A percentile compares a stretch with the other conserved stretches of the same genome.
Conservation (phyloP, 2,329 filamentous ascomycete species). For the Fusarium vanettenii region DNA sequence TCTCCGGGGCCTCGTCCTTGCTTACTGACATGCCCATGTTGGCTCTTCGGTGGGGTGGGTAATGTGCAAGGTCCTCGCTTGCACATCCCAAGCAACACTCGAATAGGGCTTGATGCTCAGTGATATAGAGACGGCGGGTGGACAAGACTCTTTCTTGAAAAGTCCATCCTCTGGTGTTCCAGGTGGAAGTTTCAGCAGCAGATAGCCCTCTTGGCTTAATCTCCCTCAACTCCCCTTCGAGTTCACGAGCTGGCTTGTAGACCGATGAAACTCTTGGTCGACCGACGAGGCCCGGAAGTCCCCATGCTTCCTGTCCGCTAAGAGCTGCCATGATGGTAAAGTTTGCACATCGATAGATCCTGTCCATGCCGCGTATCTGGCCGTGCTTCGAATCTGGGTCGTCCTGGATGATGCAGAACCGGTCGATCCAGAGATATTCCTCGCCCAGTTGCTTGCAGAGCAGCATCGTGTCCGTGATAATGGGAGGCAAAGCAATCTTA, state of each 20-base stretch:
- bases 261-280: neutral
- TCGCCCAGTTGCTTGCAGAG: neutral
- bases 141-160: neutral
- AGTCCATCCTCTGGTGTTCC: neutral
- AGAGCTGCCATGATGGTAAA: neutral
- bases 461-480: neutral
- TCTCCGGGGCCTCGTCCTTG: neutral
- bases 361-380: neutral
- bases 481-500: neutral
- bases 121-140: neutral
- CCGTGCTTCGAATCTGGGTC: neutral
- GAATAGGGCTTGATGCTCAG: neutral
- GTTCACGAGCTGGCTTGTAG: neutral
- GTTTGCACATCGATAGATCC: neutral
- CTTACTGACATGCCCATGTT: neutral
- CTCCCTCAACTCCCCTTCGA: neutral
- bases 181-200: neutral
- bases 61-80: neutral
- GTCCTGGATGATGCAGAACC: conserved; percentile 4
- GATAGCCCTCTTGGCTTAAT: neutral
- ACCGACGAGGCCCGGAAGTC: neutral
- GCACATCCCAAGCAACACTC: neutral
- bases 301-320: neutral
- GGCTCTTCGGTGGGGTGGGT: neutral
- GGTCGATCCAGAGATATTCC: neutral